phyloP scores from a whole-genome alignment of 108 stramenopile genomes.

The Nitzschia palea region DNA sequence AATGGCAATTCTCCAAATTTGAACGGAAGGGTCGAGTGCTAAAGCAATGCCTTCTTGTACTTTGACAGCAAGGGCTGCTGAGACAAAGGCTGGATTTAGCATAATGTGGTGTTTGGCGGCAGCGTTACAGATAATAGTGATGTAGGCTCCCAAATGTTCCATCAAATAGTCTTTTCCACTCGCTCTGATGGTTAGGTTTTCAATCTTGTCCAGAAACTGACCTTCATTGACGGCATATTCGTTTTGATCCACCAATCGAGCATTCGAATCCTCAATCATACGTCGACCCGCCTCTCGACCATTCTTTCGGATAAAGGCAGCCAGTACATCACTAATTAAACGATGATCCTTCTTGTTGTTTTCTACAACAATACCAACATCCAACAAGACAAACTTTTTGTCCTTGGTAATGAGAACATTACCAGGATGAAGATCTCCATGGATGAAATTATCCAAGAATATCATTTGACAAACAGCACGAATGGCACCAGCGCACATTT shows the following conservation, averaged over 20 bases:
- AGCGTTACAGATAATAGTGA: slow-evolving; percentile 47
- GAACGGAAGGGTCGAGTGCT: slow-evolving; percentile 50
- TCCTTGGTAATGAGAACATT: slow-evolving; percentile 15
- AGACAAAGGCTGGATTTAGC: slow-evolving; percentile 61
- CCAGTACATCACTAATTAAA: slow-evolving; percentile 47
- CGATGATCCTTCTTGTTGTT: slow-evolving; percentile 54
- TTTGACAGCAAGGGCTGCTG: slow-evolving; percentile 54
- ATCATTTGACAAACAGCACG: slow-evolving; percentile 70
- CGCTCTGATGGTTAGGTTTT: slow-evolving; percentile 35
- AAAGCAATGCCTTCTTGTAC: slow-evolving; percentile 70
- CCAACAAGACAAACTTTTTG: slow-evolving; percentile 47
- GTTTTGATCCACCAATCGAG: slow-evolving; percentile 9
- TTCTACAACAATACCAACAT: slow-evolving; percentile 60
- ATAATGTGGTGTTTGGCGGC: slow-evolving; percentile 54
- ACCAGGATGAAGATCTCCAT: slow-evolving; percentile 79
- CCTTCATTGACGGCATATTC: slow-evolving; percentile 44
- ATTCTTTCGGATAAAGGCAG: slow-evolving; percentile 46
- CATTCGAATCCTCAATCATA: slow-evolving; percentile 52
- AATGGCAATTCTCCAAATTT: slow-evolving; percentile 50
- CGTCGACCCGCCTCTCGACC: slow-evolving; percentile 45
- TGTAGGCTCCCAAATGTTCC: slow-evolving; percentile 56
- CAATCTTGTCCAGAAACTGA: slow-evolving; percentile 46
- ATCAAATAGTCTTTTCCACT: slow-evolving; percentile 44
- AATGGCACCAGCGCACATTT: slow-evolving; percentile 47
- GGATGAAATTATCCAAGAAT: slow-evolving; percentile 58